Conservation (phyloP, 345 rosid genomes). For the Schrenkiella parvula region DNA sequence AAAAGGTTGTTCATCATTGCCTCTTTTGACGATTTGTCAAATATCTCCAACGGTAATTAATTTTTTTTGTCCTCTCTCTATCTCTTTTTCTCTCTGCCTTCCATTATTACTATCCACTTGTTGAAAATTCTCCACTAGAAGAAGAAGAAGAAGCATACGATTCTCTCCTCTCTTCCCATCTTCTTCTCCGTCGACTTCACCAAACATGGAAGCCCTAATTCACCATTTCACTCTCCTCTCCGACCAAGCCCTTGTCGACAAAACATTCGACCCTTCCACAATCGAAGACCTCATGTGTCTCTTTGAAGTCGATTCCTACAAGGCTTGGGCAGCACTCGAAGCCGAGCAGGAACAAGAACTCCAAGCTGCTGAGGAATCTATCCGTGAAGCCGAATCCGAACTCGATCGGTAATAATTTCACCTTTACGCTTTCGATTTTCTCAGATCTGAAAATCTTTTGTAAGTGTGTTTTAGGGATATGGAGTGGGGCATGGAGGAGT, state of each 20-base stretch:
- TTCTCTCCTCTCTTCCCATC: slow-evolving; percentile 8
- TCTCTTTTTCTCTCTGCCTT: background rate
- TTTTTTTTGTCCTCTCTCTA: background rate
- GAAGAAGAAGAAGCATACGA: slow-evolving; percentile 12
- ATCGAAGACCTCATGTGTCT: slow-evolving; percentile 78
- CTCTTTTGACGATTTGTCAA: slow-evolving; percentile 26
- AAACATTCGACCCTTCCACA: slow-evolving; percentile 60
- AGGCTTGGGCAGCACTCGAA: slow-evolving; percentile 71
- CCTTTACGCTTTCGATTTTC: background rate
- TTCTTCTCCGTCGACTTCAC: background rate
- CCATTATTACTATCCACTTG: slow-evolving; percentile 18
- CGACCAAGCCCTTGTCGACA: slow-evolving; percentile 64
- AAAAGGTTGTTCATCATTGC: background rate
- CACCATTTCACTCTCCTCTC: slow-evolving; percentile 73
- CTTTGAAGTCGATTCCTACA: slow-evolving; percentile 83
- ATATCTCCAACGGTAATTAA: slow-evolving; percentile 22
- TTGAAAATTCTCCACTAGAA: background rate
- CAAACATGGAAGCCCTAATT: slow-evolving; percentile 70
- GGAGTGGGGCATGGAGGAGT: slow-evolving; percentile 80
- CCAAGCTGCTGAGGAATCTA: slow-evolving; percentile 43
- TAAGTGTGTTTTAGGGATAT: slow-evolving; percentile 33
- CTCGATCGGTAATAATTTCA: slow-evolving; percentile 40
- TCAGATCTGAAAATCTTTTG: slow-evolving; percentile 7
- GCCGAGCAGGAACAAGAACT: slow-evolving; percentile 44
- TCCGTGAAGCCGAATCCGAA: slow-evolving; percentile 50